Base-by-base conservation (phyloP, 2,329 filamentous ascomycete species). In the Aureobasidium sp. region DNA sequence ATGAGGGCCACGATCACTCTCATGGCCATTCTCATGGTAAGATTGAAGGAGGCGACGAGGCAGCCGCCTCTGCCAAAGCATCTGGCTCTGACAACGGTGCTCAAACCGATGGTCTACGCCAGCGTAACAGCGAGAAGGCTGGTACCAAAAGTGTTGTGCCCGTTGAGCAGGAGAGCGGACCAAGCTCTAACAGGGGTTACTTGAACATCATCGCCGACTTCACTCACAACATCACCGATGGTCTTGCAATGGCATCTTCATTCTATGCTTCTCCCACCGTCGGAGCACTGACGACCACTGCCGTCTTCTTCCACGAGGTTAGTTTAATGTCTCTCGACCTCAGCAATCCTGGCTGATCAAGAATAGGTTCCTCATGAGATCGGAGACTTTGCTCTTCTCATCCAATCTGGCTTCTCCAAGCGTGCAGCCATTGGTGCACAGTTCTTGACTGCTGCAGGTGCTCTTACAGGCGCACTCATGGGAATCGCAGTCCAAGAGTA, bases 221-320 rank as follows among this genome's bases (percentile, higher is more conserved):
- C 73, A 97, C 94, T 0, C 94, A 99, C 79, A 97, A 99, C 77
- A 97, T 99, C 72, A 97, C 94, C 30, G 94, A 99, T 69, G 94
- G 94, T 11, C 83, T 97, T 1, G 94, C 94, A 61, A 90, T 99
- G 80, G 90, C 90, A 1, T 92, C 91, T 8, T 95, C 91, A n/a
- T 99, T 97, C 82, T 97, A 97, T 74, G 91, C 94, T n/a, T 96
- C 91, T 0, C 92, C 94, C 0, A 96, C 92, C 25, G 91, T 97
- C 62, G 94, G 94, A 61, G 94, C 94, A 8, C 97, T 93, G 3
- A 97, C 94, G 1, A 95, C 93, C 0, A 89, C 97, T 10, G 94
- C 94, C 16, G 92, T 97, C 63, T 97, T 97, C 82, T 97, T 97
- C 80, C 94, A 97, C 77, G 94, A 99, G 74, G 53, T 57, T 8